Evolutionary conservation across 331 rosid species (phyloP), one percentile per base, ranked within the genome.

Genomic region (Arachis monticola): DNA sequence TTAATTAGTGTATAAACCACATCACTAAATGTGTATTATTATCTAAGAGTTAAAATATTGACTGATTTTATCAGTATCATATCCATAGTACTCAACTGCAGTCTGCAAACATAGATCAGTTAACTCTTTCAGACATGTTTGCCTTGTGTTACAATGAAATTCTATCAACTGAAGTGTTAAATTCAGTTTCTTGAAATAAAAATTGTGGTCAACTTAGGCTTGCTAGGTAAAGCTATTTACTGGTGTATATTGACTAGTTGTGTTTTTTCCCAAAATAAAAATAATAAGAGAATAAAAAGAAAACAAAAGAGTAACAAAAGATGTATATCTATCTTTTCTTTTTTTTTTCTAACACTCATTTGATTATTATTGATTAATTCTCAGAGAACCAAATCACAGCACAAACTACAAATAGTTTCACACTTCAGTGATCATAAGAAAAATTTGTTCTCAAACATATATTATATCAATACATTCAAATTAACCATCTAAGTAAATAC

Each of bases 401-500:
- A 72, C 56, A 75, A 63, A 12, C 12, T 35, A 69, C 32, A 35
- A 55, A 63, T 32, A 58, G 47, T 32, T 22, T 51, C 60, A 48
- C 70, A 50, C 57, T 64, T 59, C 55, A 11, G 42, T 64, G 14
- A 57, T 30, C 44, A 10, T 51, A 22, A 35, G 32, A 6, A 38
- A 40, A 22, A 22, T 22, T 62, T 6, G n/a, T 68, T 52, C 60
- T 8, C 31, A 1, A 30, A 3, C 40, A 13, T 44, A 2, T 10
- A 44, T 2, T 31, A 4, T 6, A 46, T 22, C 27, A 22, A 22
- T 22, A 31, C 10, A 41, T 58, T 8, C 56, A 50, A 76, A 50
- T 44, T 56, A 76, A 59, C 30, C 47, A 52, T 48, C 66, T 41
- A 31, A 42, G 57, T 46, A 5, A 79, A 79, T 42, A 14, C 17